phyloP scores from a whole-genome alignment of 768 basidiomycete species.

The Calocybe gangraenosa region DNA sequence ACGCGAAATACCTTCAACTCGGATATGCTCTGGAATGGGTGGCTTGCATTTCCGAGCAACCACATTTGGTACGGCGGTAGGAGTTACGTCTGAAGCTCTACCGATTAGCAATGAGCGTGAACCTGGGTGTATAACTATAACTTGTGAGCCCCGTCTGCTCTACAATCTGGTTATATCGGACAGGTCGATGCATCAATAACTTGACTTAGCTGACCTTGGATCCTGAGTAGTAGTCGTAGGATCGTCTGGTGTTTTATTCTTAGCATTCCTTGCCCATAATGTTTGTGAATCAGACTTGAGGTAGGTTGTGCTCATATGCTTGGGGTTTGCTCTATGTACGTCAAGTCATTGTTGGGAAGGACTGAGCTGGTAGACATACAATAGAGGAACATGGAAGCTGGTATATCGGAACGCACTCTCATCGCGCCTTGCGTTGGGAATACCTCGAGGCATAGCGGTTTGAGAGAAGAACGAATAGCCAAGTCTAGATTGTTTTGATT shows the following conservation, averaged over 20 bases:
- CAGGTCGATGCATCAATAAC: conserved; percentile 5
- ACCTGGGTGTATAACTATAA: conserved; percentile 77
- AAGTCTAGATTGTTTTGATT: too few relatives aligned
- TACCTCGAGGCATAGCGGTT: conserved; percentile 68
- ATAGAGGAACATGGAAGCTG: conserved; percentile 73
- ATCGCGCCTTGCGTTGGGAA: conserved; percentile 77
- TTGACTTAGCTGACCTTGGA: conserved; percentile 36
- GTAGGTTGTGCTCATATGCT: conserved; percentile 74
- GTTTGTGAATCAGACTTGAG: conserved; percentile 73
- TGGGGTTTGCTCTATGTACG: conserved; percentile 62
- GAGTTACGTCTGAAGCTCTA: conserved; percentile 72
- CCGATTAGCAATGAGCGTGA: conserved; percentile 73
- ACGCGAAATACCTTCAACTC: conserved; percentile 50
- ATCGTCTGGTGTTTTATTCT: conserved; percentile 45
- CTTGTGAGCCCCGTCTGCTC: conserved; percentile 69
- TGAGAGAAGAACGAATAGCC: background rate
- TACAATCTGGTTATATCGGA: conserved; percentile 24
- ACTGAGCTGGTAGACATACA: conserved; percentile 35
- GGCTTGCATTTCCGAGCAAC: conserved; percentile 62
- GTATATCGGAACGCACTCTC: conserved; percentile 82
- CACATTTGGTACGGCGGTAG: conserved; percentile 63
- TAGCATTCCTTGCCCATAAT: conserved; percentile 69
- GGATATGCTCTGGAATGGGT: conserved; percentile 37
- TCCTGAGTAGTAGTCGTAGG: conserved; percentile 33
- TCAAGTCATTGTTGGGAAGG: conserved; percentile 1